These are phyloP conservation scores for Hypoxylon cercidicola DNA, from an alignment of 495 filamentous ascomycete genomes.

Conservation along the genomic window DNA sequence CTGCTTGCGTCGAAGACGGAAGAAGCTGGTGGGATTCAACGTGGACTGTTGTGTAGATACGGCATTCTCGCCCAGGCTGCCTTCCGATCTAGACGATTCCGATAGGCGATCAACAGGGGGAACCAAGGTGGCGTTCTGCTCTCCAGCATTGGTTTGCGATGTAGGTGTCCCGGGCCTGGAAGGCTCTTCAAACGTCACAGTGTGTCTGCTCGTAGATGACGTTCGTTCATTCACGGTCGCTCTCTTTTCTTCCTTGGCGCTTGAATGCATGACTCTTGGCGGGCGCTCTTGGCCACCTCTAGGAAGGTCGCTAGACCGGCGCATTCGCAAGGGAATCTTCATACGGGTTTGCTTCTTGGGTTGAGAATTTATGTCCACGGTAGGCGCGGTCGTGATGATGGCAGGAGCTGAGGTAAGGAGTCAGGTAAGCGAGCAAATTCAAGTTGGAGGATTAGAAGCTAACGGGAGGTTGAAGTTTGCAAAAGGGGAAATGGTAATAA, in stretches of 20 bases:
- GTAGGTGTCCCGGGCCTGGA: conserved; percentile 66
- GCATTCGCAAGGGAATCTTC: conserved; percentile 57
- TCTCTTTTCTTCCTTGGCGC: conserved; percentile 53
- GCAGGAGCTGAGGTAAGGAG: conserved; percentile 70
- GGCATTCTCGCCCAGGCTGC: conserved; percentile 79
- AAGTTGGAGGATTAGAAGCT: not conserved
- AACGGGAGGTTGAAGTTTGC: not conserved
- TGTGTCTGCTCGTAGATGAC: conserved; percentile 54
- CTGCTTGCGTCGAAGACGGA: conserved; percentile 79
- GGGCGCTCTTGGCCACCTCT: conserved; percentile 48
- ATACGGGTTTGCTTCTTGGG: conserved; percentile 65
- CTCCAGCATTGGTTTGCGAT: conserved; percentile 72
- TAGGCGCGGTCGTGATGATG: conserved; percentile 94
- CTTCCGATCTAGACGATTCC: conserved; percentile 92
- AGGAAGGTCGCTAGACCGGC: conserved; percentile 55
- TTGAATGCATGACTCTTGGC: conserved; percentile 29
- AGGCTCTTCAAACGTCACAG: conserved; percentile 74
- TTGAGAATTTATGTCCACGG: conserved; percentile 64
- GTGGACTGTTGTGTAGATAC: conserved; percentile 69
- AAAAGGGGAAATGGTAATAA: conserved; percentile 39
- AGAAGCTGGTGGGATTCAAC: conserved; percentile 77
- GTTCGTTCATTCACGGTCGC: conserved; percentile 53
- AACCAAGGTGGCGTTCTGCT: conserved; percentile 71
- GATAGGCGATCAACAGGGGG: conserved; percentile 79
- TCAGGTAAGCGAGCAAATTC: conserved; percentile 21